Evolutionary conservation across 306 rosid species (phyloP).

Genomic region (Mimosa pudica): DNA sequence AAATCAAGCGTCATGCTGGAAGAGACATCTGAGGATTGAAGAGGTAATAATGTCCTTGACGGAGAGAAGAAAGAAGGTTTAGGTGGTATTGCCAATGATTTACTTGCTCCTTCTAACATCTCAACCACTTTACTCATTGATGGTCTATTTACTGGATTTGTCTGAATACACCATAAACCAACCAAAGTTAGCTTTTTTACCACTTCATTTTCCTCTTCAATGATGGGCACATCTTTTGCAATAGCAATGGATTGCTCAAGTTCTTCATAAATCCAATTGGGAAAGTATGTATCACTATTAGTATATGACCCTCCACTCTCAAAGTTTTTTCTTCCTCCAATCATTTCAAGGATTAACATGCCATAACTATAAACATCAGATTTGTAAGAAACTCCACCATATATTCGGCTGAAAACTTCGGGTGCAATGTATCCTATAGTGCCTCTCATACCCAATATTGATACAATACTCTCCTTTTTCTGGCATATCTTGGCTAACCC

Average conservation of each 20-base stretch:
- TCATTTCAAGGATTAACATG: conserved; percentile 1
- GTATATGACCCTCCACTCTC: neutral
- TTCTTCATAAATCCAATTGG: conserved; percentile 14
- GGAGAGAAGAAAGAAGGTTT: conserved; percentile 32
- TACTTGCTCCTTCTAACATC: conserved; percentile 27
- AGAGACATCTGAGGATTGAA: too few relatives aligned
- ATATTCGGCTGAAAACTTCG: neutral
- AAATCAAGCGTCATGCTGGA: too few relatives aligned
- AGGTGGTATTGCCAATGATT: conserved; percentile 38
- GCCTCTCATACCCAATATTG: neutral
- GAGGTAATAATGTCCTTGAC: neutral
- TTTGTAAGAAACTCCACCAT: neutral
- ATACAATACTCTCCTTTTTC: neutral
- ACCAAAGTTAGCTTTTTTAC: conserved; percentile 25
- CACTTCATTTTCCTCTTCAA: conserved; percentile 21
- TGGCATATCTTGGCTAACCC: neutral
- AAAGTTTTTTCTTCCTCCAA: conserved; percentile 14
- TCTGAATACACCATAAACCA: neutral
- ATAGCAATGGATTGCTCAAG: neutral
- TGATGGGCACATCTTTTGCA: neutral
- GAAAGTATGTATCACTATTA: conserved; percentile 22
- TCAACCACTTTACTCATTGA: conserved; percentile 1
- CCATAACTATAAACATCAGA: neutral
- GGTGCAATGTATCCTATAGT: neutral
- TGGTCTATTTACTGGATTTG: neutral